Percentiles rank a stretch among this genome's conserved stretches.
Evolutionary conservation across 768 basidiomycete genomes (phyloP).

Genomic region (Pleurotus eryngii): DNA sequence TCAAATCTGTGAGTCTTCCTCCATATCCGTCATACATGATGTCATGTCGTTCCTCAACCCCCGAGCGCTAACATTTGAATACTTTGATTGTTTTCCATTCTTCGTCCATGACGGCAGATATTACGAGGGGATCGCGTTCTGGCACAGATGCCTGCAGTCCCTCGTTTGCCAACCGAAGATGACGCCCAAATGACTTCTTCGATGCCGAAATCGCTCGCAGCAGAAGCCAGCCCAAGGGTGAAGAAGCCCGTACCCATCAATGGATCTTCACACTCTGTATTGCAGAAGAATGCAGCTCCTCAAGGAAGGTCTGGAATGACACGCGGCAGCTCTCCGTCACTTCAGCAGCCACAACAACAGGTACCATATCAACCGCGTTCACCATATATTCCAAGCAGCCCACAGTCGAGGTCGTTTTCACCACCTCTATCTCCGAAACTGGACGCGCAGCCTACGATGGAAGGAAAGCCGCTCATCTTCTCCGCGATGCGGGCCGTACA

Average conservation of each 20-base stretch:
- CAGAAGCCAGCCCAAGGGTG: background rate
- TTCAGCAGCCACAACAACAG: background rate
- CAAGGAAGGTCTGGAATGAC: background rate
- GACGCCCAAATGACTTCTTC: background rate
- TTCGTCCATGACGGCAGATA: background rate
- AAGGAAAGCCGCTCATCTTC: conserved; percentile 58
- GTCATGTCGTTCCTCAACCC: background rate
- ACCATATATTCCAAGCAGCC: background rate
- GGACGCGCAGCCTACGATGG: conserved; percentile 12
- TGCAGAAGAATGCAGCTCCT: background rate
- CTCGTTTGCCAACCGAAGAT: background rate
- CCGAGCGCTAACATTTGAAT: too few relatives aligned
- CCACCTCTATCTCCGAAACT: conserved; percentile 7
- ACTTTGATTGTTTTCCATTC: background rate
- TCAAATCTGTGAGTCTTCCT: conserved; percentile 1
- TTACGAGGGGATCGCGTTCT: conserved; percentile 1
- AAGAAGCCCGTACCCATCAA: background rate
- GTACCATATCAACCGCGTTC: background rate
- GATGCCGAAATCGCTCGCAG: background rate
- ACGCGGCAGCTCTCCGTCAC: background rate
- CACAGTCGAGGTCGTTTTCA: conserved; percentile 3
- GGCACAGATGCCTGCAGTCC: background rate
- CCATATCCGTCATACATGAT: background rate
- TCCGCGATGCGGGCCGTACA: conserved; percentile 45
- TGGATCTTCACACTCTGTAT: background rate